These are phyloP conservation scores for Escovopsis sp. DNA, from an alignment of 2,329 filamentous ascomycete species.

Conservation along the genomic window DNA sequence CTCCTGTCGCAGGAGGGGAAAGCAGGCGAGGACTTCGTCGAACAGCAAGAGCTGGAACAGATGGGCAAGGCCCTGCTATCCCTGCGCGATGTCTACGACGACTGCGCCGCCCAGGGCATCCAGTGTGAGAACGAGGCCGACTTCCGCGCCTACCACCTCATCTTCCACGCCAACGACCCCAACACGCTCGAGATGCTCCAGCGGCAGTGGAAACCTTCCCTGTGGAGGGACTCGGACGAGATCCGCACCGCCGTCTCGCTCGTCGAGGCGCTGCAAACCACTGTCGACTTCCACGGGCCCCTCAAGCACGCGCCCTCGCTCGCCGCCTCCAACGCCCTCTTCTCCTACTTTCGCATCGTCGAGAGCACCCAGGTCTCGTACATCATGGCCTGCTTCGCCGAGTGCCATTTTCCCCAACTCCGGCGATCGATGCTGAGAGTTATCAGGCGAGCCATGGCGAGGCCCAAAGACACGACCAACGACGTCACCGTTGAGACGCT, in stretches of 20 bases:
- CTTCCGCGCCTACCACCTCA: slow-evolving; percentile 48
- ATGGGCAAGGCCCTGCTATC: slow-evolving; percentile 50
- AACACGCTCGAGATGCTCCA: slow-evolving; percentile 38
- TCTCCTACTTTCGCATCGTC: slow-evolving; percentile 45
- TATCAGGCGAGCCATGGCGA: slow-evolving; percentile 37
- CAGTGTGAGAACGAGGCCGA: slow-evolving; percentile 47
- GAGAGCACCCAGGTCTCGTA: slow-evolving; percentile 43
- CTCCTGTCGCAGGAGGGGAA: slow-evolving; percentile 42
- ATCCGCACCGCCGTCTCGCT: slow-evolving; percentile 47
- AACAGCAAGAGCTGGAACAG: slow-evolving; percentile 54
- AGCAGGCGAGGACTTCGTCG: slow-evolving; percentile 44
- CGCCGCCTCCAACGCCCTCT: slow-evolving; percentile 33
- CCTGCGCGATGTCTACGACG: slow-evolving; percentile 49
- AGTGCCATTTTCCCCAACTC: slow-evolving; percentile 48
- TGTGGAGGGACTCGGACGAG: slow-evolving; percentile 39
- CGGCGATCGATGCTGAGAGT: slow-evolving; percentile 42
- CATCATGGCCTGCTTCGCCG: slow-evolving; percentile 54
- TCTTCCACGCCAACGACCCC: slow-evolving; percentile 45
- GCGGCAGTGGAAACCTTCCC: slow-evolving; percentile 38
- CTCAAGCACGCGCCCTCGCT: slow-evolving; percentile 33
- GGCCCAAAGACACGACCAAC: slow-evolving; percentile 40
- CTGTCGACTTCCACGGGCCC: slow-evolving; percentile 40
- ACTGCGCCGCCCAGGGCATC: slow-evolving; percentile 43
- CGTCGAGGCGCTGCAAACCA: slow-evolving; percentile 44
- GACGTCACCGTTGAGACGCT: slow-evolving; percentile 43